These are phyloP conservation scores for Andrographis paniculata DNA, from an alignment of 305 asterid species.

Conservation along the genomic window DNA sequence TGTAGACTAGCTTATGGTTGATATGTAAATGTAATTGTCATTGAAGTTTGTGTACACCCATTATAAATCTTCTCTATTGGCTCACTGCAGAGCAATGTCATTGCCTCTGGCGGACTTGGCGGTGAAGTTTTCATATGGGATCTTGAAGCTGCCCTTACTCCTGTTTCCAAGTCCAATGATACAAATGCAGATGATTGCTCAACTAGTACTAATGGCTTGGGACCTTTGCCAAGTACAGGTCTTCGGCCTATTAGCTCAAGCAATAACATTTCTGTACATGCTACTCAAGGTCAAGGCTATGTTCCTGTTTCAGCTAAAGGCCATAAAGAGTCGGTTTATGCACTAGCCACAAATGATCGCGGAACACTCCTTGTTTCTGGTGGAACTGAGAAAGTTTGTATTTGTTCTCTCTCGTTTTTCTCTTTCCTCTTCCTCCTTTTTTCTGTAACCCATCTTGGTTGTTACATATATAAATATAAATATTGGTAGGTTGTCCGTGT, in stretches of 20 bases:
- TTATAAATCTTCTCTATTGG: too few relatives aligned
- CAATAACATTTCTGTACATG: conserved; percentile 70
- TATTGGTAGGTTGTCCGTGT: conserved; percentile 70
- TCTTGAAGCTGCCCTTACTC: conserved; percentile 86
- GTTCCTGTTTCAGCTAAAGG: conserved; percentile 87
- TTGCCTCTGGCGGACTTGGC: conserved; percentile 98
- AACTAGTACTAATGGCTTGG: conserved; percentile 56
- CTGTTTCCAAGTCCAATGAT: conserved; percentile 65
- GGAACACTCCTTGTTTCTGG: conserved; percentile 97
- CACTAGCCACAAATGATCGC: conserved; percentile 78
- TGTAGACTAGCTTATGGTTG: too few relatives aligned
- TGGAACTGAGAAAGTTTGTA: conserved; percentile 92
- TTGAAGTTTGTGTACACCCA: too few relatives aligned
- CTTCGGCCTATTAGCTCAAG: conserved; percentile 77
- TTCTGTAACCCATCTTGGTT: too few relatives aligned
- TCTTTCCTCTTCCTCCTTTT: too few relatives aligned
- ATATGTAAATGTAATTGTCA: too few relatives aligned
- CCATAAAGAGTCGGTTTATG: conserved; percentile 97
- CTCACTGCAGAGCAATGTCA: conserved; percentile 73
- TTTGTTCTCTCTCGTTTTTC: too few relatives aligned
- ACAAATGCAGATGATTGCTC: conserved; percentile 61
- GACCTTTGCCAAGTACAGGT: conserved; percentile 49
- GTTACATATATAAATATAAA: too few relatives aligned
- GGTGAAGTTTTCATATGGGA: conserved; percentile 99
- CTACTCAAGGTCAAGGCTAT: conserved; percentile 71